Base-by-base conservation (phyloP, 2,329 filamentous ascomycete genomes). In the Helotiales sp. region DNA sequence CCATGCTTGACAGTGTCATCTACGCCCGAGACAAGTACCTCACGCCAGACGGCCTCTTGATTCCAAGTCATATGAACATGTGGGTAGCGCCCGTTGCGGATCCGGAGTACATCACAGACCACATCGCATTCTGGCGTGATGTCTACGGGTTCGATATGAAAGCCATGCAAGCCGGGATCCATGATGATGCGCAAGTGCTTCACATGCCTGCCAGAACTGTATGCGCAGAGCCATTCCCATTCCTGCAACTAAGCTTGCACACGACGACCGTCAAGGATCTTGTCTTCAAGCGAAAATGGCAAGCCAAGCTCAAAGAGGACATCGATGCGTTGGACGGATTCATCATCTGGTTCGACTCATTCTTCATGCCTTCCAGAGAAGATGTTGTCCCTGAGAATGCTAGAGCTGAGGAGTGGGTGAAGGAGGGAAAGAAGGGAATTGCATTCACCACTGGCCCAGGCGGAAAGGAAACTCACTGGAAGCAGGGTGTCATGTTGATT, bases 131-230 rank as follows among this genome's bases (percentile, higher is more conserved):
- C 82, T 98, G 95, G 95, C 86, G 91, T 70, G 89, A 96, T 74
- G 91, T 98, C 5, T 97, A 98, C 79, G 95, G 94, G 59, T 98
- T 98, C 80, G 90, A 96, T 77, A 97, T 97, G 92, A 89, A 87
- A 73, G 88, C 91, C 70, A 97, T 98, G 95, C 89, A 93, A 75
- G 85, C 89, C 54, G 89, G 90, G 45, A 93, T 95, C 66, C 89
- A 91, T 75, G 89, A 95, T 69, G 93, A 97, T 75, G 89, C 90
- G n/a, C 85, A 94, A 67, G 87, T 97, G 67, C 87, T 93, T 67
- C 84, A 89, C 69, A 89, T 93, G 80, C 87, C 90, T 4, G 82
- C 82, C 17, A 81, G 82, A 20, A 85, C 87, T 6, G 73, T 92
- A 47, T 87, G 85, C 69, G 90, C 88, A 28, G 78, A 83, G 11